Conservation (phyloP, 371 early-diverging fungal species). For the Rhizopus microsporus region DNA sequence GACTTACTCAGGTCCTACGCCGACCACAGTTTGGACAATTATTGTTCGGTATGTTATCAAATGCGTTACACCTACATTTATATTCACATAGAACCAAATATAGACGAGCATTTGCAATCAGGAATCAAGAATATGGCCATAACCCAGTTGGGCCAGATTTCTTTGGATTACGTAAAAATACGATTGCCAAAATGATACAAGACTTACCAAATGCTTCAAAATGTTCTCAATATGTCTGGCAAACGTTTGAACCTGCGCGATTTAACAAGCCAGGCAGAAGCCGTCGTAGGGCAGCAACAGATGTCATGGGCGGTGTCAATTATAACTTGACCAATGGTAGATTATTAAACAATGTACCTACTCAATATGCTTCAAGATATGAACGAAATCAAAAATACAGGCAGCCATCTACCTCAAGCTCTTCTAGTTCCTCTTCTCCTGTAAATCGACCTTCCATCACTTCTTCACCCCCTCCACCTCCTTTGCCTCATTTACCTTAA, state of each 20-base stretch:
- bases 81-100: constrained; percentile 1
- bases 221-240: constrained; percentile 79
- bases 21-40: constrained; percentile 57
- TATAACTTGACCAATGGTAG: constrained; percentile 42
- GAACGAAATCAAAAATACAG: not conserved
- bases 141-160: constrained; percentile 91
- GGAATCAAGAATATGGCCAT: constrained; percentile 79
- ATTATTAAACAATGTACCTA: constrained; percentile 20
- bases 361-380: constrained; percentile 15
- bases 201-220: constrained; percentile 79
- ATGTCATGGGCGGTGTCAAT: constrained; percentile 43
- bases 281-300: constrained; percentile 41
- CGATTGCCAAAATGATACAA: constrained; percentile 89
- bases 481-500: no score
- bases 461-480: no score
- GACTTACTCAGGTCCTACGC: constrained; percentile 53
- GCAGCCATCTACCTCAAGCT: not conserved
- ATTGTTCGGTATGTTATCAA: constrained; percentile 39
- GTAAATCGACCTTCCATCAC: not conserved
- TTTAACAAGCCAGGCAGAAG: constrained; percentile 49
- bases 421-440: not conserved
- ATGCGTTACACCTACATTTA: constrained; percentile 1
- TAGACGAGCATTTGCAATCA: constrained; percentile 62
- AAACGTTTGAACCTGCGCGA: constrained; percentile 61
- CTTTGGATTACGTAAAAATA: constrained; percentile 88